These are phyloP conservation scores for Diaporthe longicolla DNA, from an alignment of 2,329 filamentous ascomycete species.

Conservation along the genomic window DNA sequence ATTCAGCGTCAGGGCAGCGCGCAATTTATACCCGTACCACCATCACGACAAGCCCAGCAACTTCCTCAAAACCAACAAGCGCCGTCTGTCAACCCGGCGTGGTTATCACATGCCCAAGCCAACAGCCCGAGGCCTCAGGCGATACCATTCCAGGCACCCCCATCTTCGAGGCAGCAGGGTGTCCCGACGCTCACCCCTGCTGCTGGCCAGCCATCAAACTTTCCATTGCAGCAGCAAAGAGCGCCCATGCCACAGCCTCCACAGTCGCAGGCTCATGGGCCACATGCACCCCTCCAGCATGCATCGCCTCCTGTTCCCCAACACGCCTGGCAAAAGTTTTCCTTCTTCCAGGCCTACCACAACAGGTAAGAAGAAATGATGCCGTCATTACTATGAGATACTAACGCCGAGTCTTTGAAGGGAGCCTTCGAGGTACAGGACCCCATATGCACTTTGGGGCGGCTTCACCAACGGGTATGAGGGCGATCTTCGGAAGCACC, in stretches of 20 bases:
- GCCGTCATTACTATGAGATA: neutral
- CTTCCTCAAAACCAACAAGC: slow-evolving; percentile 9
- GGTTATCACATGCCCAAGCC: slow-evolving; percentile 30
- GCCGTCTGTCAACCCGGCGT: slow-evolving; percentile 35
- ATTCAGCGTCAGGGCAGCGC: slow-evolving; percentile 38
- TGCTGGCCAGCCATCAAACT: slow-evolving; percentile 6
- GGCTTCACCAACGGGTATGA: slow-evolving; percentile 75
- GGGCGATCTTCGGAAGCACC: slow-evolving; percentile 62
- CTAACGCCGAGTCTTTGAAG: slow-evolving; percentile 50
- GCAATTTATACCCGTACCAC: slow-evolving; percentile 21
- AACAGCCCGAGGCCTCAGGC: slow-evolving; percentile 12
- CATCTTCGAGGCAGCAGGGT: slow-evolving; percentile 24
- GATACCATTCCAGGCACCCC: slow-evolving; percentile 13
- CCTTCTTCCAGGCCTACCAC: slow-evolving; percentile 72
- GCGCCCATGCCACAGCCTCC: slow-evolving; percentile 34
- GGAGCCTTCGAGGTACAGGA: slow-evolving; percentile 69
- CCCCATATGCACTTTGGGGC: slow-evolving; percentile 69
- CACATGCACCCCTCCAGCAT: slow-evolving; percentile 19
- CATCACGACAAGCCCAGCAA: slow-evolving; percentile 20
- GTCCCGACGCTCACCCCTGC: neutral
- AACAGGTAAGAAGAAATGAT: slow-evolving; percentile 62
- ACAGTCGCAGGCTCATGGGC: slow-evolving; percentile 9
- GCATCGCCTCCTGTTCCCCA: slow-evolving; percentile 22
- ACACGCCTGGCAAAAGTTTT: slow-evolving; percentile 65
- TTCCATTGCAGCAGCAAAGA: slow-evolving; percentile 32